Percentiles rank a stretch among this genome's conserved stretches.
phyloP scores from a whole-genome alignment of 2,329 filamentous ascomycete genomes.

The Diplodia mutila region DNA sequence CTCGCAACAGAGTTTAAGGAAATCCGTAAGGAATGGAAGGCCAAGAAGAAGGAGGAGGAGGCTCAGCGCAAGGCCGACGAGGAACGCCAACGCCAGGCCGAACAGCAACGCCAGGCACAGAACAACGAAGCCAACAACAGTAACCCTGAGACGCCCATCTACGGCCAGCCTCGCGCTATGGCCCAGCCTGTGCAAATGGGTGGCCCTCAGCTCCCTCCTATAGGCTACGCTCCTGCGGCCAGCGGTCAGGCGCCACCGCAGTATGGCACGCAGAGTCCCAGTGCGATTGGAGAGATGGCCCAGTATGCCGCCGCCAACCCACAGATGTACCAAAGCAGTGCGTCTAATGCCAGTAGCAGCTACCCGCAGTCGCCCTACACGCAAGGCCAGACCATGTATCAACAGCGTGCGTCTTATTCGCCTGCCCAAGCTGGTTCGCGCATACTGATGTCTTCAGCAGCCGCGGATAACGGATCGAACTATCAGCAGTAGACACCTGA shows the following conservation, averaged over 20 bases:
- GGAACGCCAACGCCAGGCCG: conserved; percentile 74
- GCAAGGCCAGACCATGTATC: conserved; percentile 53
- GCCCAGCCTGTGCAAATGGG: conserved; percentile 50
- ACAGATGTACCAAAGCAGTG: conserved; percentile 47
- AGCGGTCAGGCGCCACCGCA: conserved; percentile 48
- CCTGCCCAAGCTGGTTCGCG: not conserved
- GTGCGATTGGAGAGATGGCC: conserved; percentile 54
- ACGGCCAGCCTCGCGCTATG: conserved; percentile 51
- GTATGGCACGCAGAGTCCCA: conserved; percentile 51
- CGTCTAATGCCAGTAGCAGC: conserved; percentile 49
- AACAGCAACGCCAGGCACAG: conserved; percentile 51
- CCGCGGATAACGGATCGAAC: conserved; percentile 32
- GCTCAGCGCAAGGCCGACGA: conserved; percentile 86
- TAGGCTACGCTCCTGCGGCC: conserved; percentile 55
- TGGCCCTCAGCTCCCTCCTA: conserved; percentile 55
- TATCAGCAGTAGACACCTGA: conserved; percentile 31
- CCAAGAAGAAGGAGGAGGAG: conserved; percentile 98
- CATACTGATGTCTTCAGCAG: conserved; percentile 29
- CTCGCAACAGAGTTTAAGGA: conserved; percentile 86
- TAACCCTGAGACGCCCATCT: conserved; percentile 40
- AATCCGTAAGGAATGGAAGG: conserved; percentile 98
- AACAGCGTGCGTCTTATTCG: conserved; percentile 42
- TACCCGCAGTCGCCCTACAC: conserved; percentile 57
- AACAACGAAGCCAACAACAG: conserved; percentile 60
- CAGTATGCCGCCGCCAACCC: conserved; percentile 50